Conservation (phyloP, 1,284 basidiomycete species). For the Ustilago sp. region DNA sequence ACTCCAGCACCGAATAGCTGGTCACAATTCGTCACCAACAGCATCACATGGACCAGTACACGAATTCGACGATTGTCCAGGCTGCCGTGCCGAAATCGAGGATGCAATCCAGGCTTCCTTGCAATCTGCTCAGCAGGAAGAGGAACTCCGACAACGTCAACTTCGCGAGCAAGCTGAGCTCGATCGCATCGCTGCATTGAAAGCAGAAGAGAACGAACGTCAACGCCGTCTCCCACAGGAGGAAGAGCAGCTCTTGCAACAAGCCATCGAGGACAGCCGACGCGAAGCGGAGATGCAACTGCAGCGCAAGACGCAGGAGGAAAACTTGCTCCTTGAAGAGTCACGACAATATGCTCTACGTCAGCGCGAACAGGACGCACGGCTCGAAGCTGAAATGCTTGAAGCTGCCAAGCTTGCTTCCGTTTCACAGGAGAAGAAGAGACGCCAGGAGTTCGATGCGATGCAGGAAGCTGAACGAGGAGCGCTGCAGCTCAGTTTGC, state of each 20-base stretch:
- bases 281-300: conserved; percentile 35
- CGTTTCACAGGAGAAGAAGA: conserved; percentile 14
- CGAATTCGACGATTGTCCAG: conserved; percentile 45
- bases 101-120: conserved; percentile 49
- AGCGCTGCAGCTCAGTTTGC: conserved; percentile 43
- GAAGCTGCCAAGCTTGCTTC: conserved; percentile 39
- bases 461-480: conserved; percentile 38
- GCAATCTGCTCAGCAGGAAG: conserved; percentile 34
- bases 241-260: conserved; percentile 36
- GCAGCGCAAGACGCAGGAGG: conserved; percentile 18
- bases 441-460: conserved; percentile 16
- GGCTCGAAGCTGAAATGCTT: conserved; percentile 30
- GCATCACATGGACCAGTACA: conserved; percentile 22
- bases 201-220: conserved; percentile 29
- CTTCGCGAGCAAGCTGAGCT: conserved; percentile 35
- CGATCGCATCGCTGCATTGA: conserved; percentile 28
- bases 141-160: conserved; percentile 20
- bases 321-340: conserved; percentile 38
- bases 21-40: neutral
- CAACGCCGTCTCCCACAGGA: conserved; percentile 33
- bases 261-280: conserved; percentile 40
- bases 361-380: conserved; percentile 25
- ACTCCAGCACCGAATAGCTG: neutral
- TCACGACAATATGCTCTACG: conserved; percentile 39
- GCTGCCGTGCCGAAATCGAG: conserved; percentile 47